phyloP scores from a whole-genome alignment of 2,329 filamentous ascomycete genomes.

The Aureobasidium sp. region DNA sequence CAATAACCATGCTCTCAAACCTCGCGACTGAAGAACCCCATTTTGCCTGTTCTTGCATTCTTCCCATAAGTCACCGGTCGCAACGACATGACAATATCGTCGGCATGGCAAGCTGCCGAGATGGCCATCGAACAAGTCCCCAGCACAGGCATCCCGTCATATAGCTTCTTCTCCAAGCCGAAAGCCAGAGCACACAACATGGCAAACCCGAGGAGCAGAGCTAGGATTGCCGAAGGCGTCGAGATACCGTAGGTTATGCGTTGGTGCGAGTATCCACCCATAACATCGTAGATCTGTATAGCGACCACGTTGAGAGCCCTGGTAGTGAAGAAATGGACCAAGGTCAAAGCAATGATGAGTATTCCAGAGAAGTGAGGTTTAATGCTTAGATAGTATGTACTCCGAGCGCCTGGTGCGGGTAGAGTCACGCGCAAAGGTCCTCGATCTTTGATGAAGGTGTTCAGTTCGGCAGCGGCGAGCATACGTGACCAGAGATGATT shows the following conservation, averaged over 20 bases:
- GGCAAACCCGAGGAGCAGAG: neutral
- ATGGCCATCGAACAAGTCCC: neutral
- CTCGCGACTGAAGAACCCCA: neutral
- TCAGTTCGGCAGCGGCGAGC: neutral
- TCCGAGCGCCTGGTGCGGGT: neutral
- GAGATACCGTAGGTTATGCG: neutral
- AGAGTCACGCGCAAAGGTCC: neutral
- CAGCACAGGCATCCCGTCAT: neutral
- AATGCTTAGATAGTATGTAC: neutral
- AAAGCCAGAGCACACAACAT: neutral
- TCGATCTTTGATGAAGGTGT: neutral
- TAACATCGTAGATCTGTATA: neutral
- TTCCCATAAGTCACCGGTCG: neutral
- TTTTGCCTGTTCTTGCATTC: neutral
- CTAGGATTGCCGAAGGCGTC: neutral
- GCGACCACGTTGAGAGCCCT: neutral
- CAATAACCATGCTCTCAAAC: neutral
- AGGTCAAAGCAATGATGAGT: neutral
- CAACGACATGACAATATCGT: neutral
- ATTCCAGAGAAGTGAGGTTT: neutral
- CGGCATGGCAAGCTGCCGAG: neutral
- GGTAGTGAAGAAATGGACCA: neutral
- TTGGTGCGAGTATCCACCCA: neutral
- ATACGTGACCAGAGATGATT: constrained; percentile 3
- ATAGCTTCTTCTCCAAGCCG: neutral